Percentiles rank a stretch among this genome's conserved stretches.
Evolutionary conservation across 2,329 filamentous ascomycete genomes (phyloP).

Genomic region (Lasiodiplodia sp.): DNA sequence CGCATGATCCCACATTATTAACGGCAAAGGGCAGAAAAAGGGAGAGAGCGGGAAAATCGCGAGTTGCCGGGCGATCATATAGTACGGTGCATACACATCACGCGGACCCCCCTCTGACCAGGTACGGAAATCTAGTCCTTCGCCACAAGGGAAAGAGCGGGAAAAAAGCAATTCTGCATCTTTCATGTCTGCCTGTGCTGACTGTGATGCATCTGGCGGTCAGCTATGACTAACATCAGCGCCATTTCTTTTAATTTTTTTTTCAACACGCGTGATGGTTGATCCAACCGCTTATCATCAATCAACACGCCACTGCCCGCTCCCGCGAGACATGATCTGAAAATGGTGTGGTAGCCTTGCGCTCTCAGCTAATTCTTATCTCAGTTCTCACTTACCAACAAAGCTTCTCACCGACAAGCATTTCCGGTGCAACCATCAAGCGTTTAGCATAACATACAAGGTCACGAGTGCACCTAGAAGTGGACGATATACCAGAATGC

Average conservation of each 20-base stretch:
- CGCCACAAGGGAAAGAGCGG: neutral
- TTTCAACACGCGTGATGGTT: neutral
- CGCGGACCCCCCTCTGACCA: neutral
- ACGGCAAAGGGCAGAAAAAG: neutral
- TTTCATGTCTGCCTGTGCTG: neutral
- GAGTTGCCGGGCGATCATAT: conserved; percentile 13
- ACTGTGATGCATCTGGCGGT: neutral
- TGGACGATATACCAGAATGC: neutral
- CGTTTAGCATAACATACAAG: no score
- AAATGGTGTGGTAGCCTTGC: neutral
- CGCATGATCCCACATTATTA: conserved; percentile 11
- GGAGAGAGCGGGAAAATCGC: neutral
- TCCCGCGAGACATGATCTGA: neutral
- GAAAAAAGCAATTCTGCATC: no score
- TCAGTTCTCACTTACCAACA: no score
- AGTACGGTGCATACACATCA: neutral
- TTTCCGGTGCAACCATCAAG: no score
- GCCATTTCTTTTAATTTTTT: neutral
- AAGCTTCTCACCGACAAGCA: no score
- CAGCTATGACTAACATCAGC: neutral
- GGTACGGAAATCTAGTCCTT: neutral
- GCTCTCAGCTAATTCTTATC: neutral
- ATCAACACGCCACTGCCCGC: neutral
- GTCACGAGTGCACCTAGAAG: neutral
- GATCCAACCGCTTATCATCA: neutral